Base-by-base conservation (phyloP, 176 grass and related monocot species). In the Chrysopogon serrulatus region DNA sequence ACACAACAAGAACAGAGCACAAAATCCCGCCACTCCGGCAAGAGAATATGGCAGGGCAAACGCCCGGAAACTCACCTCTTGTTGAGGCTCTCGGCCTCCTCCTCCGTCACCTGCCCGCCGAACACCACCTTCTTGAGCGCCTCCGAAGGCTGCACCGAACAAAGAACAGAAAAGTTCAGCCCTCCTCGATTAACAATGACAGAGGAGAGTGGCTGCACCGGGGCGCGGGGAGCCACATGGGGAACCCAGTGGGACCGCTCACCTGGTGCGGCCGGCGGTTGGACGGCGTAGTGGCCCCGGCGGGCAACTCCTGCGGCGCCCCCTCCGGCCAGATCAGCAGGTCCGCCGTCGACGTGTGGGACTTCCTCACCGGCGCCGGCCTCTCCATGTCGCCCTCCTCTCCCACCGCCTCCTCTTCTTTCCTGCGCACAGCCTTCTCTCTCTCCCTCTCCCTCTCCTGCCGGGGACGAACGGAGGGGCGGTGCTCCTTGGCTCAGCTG, bases 31-130 rank as follows among this genome's bases (percentile, higher is more conserved):
- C 10, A 60, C 27, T 11, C 28, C 28, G 34, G 39, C 53, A 44
- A 77, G 8, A 15, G 60, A 73, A 68, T 32, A n/a, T 5, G 69
- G 26, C 15, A 60, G 45, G 51, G 28, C 61, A 16, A 75, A 51
- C 36, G 59, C 21, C 7, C 33, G 84, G 32, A 86, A 69, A 59
- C 90, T 93, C 71, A 98, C 95, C 92, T 95, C 86, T 95, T 95
- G 82, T 95, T 89, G 75, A 93, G 79, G 87, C 91, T 95, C 86
- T 98, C 95, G 16, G 57, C 68, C 90, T 98, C 95, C 78, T 95
- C 95, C 95, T 93, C 95, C 10, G 92, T 95, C 39, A 98, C 89
- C 83, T 98, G 95, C 0, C 95, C 95, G 26, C 95, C 95, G 80
- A 98, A 98, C 40, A 98, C 89, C 79, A 93, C 89, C 84, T 93